These are phyloP conservation scores for Aureobasidium leucospermi DNA, from an alignment of 2,329 filamentous ascomycete genomes.

Conservation along the genomic window DNA sequence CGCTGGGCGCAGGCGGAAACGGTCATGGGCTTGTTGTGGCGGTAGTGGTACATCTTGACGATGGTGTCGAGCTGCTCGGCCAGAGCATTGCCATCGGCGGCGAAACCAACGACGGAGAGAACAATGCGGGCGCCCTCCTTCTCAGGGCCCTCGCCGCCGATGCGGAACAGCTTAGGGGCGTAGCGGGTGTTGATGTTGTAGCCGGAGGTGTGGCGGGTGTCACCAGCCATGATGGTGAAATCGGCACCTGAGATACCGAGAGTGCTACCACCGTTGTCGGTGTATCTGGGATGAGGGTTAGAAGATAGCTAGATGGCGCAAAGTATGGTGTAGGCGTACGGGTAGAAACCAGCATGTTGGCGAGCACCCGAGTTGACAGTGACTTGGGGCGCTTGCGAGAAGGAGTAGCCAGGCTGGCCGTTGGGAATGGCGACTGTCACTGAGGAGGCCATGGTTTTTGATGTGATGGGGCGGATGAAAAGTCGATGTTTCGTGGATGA, in stretches of 20 bases:
- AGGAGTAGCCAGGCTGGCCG: constrained; percentile 49
- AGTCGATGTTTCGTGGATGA: background rate
- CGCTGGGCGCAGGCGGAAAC: constrained; percentile 92
- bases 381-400: constrained; percentile 42
- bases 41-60: constrained; percentile 98
- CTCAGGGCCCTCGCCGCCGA: constrained; percentile 81
- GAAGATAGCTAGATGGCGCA: background rate
- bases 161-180: constrained; percentile 93
- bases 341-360: constrained; percentile 77
- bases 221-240: constrained; percentile 94
- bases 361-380: constrained; percentile 38
- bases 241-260: constrained; percentile 88
- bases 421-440: constrained; percentile 9
- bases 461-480: background rate
- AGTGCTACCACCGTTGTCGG: constrained; percentile 95
- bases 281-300: constrained; percentile 56
- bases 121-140: constrained; percentile 81
- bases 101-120: constrained; percentile 90
- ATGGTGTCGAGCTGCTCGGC: constrained; percentile 90
- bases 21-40: constrained; percentile 93
- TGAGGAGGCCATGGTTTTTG: constrained; percentile 10
- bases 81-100: constrained; percentile 86
- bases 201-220: constrained; percentile 89
- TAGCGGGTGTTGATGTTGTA: constrained; percentile 99
- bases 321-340: constrained; percentile 51